Percentiles rank a stretch among this genome's conserved stretches.
Conservation (phyloP, 805 yeast genomes). For the Pichia membranifaciens region DNA sequence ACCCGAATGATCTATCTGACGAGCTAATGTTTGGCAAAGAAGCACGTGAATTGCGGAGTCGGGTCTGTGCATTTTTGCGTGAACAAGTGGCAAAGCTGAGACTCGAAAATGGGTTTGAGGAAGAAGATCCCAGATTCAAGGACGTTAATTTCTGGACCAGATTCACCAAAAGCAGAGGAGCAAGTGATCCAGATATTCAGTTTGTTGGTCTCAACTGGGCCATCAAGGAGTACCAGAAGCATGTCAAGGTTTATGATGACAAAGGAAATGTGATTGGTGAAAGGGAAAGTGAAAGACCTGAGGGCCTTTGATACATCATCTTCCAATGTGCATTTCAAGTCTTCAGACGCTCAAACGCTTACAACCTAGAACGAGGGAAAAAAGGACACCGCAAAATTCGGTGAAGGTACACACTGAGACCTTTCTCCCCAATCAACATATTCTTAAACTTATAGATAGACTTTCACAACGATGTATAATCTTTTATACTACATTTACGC, state of each 20-base stretch:
- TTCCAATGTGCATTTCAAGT: neutral
- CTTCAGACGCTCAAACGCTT: too few species aligned
- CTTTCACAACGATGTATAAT: too few species aligned
- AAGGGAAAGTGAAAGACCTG: conserved; percentile 14
- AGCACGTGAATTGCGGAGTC: conserved; percentile 62
- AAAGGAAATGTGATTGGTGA: conserved; percentile 28
- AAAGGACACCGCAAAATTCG: too few species aligned
- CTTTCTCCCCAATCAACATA: too few species aligned
- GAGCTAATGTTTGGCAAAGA: conserved; percentile 58
- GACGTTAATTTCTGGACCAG: conserved; percentile 70
- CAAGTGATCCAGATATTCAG: conserved; percentile 58
- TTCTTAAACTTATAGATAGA: too few species aligned
- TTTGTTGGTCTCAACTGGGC: conserved; percentile 85
- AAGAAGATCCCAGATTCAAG: conserved; percentile 66
- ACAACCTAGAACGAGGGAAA: too few species aligned
- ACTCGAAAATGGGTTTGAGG: conserved; percentile 35
- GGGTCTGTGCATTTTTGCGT: conserved; percentile 65
- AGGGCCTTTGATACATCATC: conserved; percentile 10
- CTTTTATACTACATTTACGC: too few species aligned
- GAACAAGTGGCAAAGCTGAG: conserved; percentile 49
- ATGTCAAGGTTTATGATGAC: conserved; percentile 28
- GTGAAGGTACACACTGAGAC: too few species aligned
- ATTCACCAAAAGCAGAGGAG: conserved; percentile 60
- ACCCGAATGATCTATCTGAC: conserved; percentile 54
- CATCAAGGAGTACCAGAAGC: conserved; percentile 56